These are phyloP conservation scores for Xylariaceae sp. DNA, from an alignment of 2,329 filamentous ascomycete genomes.

Conservation along the genomic window DNA sequence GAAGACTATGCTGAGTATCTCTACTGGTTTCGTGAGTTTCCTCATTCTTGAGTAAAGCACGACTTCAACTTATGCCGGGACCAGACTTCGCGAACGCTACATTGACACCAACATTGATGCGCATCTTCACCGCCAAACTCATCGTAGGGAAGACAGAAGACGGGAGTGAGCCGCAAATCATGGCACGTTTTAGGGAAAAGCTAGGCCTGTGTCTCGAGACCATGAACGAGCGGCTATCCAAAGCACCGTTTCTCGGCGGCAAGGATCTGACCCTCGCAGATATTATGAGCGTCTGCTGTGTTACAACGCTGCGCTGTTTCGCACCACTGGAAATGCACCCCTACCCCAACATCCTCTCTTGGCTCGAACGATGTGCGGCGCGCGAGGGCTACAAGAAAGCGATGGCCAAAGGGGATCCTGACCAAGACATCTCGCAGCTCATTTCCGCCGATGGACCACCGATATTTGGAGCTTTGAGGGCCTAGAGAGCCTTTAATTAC, in stretches of 20 bases:
- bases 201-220: slow-evolving; percentile 39
- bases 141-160: slow-evolving; percentile 20
- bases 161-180: not conserved
- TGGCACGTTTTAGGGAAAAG: slow-evolving; percentile 20
- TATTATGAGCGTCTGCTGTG: slow-evolving; percentile 58
- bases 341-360: slow-evolving; percentile 44
- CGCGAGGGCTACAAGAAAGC: slow-evolving; percentile 47
- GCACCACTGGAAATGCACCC: slow-evolving; percentile 39
- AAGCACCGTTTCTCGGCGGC: slow-evolving; percentile 57
- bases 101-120: slow-evolving; percentile 39
- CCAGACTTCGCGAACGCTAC: slow-evolving; percentile 49
- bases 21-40: slow-evolving; percentile 22
- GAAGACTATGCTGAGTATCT: slow-evolving; percentile 16
- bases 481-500: too few species aligned
- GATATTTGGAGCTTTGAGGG: not conserved
- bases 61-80: slow-evolving; percentile 2
- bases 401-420: slow-evolving; percentile 49
- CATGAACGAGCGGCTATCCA: slow-evolving; percentile 47
- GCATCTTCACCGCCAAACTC: slow-evolving; percentile 36
- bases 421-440: slow-evolving; percentile 33
- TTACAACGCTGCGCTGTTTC: slow-evolving; percentile 61
- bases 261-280: slow-evolving; percentile 63
- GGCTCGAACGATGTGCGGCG: slow-evolving; percentile 41
- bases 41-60: not conserved
- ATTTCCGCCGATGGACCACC: slow-evolving; percentile 20